Conservation (phyloP, 805 yeast species). For the Deakozyma indianensis region DNA sequence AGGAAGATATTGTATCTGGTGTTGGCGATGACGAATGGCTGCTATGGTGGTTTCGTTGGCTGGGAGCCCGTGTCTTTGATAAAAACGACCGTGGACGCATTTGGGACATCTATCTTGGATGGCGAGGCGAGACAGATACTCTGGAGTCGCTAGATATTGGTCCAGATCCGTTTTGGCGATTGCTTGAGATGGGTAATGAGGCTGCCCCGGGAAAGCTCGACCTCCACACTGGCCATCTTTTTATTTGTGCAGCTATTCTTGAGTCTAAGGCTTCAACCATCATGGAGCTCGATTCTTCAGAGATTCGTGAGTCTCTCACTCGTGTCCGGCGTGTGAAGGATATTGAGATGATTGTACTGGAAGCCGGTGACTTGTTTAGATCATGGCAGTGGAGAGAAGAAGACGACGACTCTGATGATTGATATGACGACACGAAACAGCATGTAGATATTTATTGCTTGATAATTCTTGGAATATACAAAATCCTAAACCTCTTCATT, state of each 20-base stretch:
- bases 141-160: conserved; percentile 21
- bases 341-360: conserved; percentile 57
- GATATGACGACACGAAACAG: conserved; percentile 2
- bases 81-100: conserved; percentile 70
- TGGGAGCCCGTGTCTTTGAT: conserved; percentile 77
- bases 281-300: conserved; percentile 81
- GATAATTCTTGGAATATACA: too few relatives aligned
- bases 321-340: conserved; percentile 37
- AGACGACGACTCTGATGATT: conserved; percentile 24
- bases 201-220: conserved; percentile 6
- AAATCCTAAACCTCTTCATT: background rate
- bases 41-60: conserved; percentile 88
- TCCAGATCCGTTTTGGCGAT: conserved; percentile 52
- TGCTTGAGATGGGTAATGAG: conserved; percentile 14
- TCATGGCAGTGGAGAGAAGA: conserved; percentile 63
- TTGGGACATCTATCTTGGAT: conserved; percentile 81
- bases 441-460: conserved; percentile 5
- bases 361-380: conserved; percentile 71
- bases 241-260: conserved; percentile 62
- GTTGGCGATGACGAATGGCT: conserved; percentile 71
- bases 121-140: conserved; percentile 22
- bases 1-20: conserved; percentile 59
- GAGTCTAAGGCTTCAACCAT: conserved; percentile 67
- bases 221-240: conserved; percentile 55
- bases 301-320: conserved; percentile 63